These are phyloP conservation scores for Aspergillus calidoustus DNA, from an alignment of 2,329 filamentous ascomycete genomes.

Conservation along the genomic window DNA sequence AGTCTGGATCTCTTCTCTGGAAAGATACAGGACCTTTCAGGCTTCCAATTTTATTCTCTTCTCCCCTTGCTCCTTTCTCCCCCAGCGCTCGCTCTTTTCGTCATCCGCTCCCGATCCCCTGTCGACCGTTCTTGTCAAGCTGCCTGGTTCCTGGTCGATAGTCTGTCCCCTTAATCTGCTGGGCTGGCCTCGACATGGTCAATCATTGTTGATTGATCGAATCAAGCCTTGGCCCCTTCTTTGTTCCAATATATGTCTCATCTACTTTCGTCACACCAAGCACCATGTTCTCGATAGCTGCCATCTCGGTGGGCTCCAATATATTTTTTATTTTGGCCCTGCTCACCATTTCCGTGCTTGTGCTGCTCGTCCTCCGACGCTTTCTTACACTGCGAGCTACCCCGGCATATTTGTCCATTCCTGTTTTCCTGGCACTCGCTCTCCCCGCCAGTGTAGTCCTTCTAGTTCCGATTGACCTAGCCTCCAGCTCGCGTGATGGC, in stretches of 20 bases:
- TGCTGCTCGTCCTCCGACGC: slow-evolving; percentile 83
- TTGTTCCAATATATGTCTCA: slow-evolving; percentile 18
- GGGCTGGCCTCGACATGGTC: slow-evolving; percentile 19
- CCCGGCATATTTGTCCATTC: slow-evolving; percentile 84
- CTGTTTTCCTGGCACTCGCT: slow-evolving; percentile 94
- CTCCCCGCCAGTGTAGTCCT: slow-evolving; percentile 89
- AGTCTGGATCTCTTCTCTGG: slow-evolving; percentile 6
- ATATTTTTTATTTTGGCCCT: slow-evolving; percentile 77
- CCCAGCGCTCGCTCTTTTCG: slow-evolving; percentile 4
- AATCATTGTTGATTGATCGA: slow-evolving; percentile 25
- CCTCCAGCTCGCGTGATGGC: slow-evolving; percentile 76
- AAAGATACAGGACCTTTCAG: slow-evolving; percentile 16
- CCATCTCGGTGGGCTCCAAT: slow-evolving; percentile 72
- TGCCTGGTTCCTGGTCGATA: slow-evolving; percentile 20
- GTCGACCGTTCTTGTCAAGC: background rate
- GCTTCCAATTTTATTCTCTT: slow-evolving; percentile 15
- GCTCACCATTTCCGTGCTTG: slow-evolving; percentile 72
- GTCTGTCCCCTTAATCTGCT: slow-evolving; percentile 19
- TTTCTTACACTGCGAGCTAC: slow-evolving; percentile 90
- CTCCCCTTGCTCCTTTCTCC: slow-evolving; percentile 11
- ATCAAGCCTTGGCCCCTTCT: slow-evolving; percentile 16
- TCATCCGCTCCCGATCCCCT: background rate
- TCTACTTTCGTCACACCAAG: slow-evolving; percentile 23
- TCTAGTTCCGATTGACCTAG: slow-evolving; percentile 93
- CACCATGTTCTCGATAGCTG: slow-evolving; percentile 39